phyloP scores from a whole-genome alignment of 73 alveolate species.

The Tetrahymena thermophila region DNA sequence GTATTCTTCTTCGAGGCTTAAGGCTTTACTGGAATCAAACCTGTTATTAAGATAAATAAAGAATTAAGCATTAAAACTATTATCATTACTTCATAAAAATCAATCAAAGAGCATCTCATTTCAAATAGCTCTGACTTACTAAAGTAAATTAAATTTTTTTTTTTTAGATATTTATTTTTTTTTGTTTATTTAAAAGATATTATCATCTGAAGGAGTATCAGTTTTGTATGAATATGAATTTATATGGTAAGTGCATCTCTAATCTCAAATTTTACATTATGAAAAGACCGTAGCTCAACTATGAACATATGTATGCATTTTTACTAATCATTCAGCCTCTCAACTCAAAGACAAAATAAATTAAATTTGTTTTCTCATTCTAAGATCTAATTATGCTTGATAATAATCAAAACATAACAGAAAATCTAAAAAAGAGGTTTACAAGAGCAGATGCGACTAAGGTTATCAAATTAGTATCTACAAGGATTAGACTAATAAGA shows the following conservation, averaged over 20 bases:
- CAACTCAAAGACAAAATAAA: not conserved
- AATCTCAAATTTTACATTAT: not conserved
- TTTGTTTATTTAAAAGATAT: not conserved
- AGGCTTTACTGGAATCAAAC: not conserved
- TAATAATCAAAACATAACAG: not conserved
- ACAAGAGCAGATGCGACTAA: not conserved
- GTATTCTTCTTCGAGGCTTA: not conserved
- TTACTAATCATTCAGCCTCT: not conserved
- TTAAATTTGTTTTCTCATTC: not conserved
- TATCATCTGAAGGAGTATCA: not conserved
- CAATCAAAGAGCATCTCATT: not conserved
- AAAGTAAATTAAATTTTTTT: not conserved
- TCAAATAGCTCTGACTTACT: not conserved
- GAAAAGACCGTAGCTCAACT: not conserved
- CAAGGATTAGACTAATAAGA: not conserved
- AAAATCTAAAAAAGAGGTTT: not conserved
- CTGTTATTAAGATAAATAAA: not conserved
- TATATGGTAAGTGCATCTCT: not conserved
- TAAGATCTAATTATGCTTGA: not conserved
- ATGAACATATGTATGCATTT: not conserved
- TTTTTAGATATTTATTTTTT: not conserved
- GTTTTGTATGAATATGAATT: not conserved
- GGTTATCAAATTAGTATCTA: not conserved
- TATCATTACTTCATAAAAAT: not conserved
- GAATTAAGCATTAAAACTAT: not conserved